These are phyloP conservation scores for Ambrosia artemisiifolia DNA, from an alignment of 129 eudicot species.

Conservation along the genomic window DNA sequence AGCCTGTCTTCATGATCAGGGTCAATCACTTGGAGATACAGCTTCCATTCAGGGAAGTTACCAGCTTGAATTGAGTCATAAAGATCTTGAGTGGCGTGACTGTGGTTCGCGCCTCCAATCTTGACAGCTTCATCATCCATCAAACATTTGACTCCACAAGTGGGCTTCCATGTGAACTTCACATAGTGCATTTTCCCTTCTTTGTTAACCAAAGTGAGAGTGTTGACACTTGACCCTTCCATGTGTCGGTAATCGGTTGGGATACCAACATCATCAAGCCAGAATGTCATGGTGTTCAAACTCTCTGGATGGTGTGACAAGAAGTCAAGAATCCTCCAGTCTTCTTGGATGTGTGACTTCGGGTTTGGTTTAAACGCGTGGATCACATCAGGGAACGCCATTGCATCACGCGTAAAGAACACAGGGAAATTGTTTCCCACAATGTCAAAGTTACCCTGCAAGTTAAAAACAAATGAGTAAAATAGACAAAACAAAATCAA, in stretches of 20 bases:
- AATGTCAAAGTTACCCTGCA: conserved; percentile 76
- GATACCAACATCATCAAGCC: conserved; percentile 74
- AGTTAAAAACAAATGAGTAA: background rate
- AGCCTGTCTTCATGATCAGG: conserved; percentile 69
- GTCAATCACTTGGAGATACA: conserved; percentile 62
- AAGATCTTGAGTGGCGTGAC: conserved; percentile 85
- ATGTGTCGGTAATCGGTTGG: conserved; percentile 80
- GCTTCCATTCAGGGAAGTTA: conserved; percentile 72
- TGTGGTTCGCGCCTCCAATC: conserved; percentile 73
- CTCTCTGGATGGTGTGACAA: conserved; percentile 87
- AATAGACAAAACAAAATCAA: background rate
- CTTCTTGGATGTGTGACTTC: conserved; percentile 78
- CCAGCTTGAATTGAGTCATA: conserved; percentile 75
- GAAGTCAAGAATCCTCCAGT: conserved; percentile 83
- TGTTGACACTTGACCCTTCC: conserved; percentile 75
- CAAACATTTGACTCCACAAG: conserved; percentile 66
- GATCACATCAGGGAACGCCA: conserved; percentile 86
- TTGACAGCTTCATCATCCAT: conserved; percentile 62
- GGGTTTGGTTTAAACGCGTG: conserved; percentile 88
- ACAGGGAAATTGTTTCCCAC: conserved; percentile 93
- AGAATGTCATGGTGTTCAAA: conserved; percentile 66
- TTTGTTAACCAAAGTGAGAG: conserved; percentile 60
- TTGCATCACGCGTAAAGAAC: conserved; percentile 72
- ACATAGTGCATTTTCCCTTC: conserved; percentile 66
- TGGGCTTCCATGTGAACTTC: conserved; percentile 82